These are phyloP conservation scores for Vitis cinerea DNA, from an alignment of 164 flowering plant genomes.

Conservation along the genomic window DNA sequence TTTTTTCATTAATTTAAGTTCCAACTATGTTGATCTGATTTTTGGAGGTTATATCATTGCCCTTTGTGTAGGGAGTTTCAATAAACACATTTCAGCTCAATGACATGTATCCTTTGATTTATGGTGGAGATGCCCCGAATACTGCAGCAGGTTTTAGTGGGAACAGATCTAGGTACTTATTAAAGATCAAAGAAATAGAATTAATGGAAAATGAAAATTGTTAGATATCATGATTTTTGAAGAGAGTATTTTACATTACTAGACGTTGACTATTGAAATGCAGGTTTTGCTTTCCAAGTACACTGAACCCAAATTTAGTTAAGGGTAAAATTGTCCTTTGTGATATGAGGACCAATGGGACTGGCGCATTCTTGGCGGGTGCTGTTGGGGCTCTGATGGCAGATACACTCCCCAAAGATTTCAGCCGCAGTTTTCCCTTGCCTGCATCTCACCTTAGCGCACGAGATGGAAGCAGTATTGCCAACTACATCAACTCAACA, in stretches of 20 bases:
- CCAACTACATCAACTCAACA: conserved; percentile 27
- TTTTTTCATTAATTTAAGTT: too few relatives aligned
- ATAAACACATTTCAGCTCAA: conserved; percentile 26
- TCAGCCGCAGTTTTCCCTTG: conserved; percentile 29
- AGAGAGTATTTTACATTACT: too few relatives aligned
- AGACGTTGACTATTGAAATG: not conserved
- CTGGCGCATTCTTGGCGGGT: conserved; percentile 16
- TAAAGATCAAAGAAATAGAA: too few relatives aligned
- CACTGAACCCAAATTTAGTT: conserved; percentile 38
- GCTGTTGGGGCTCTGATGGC: conserved; percentile 42
- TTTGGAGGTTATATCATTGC: not conserved
- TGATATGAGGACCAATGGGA: conserved; percentile 10
- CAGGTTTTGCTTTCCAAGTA: conserved; percentile 34
- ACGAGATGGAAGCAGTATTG: conserved; percentile 17
- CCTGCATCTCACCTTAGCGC: conserved; percentile 35
- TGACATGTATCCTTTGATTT: conserved; percentile 18
- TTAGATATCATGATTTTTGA: too few relatives aligned
- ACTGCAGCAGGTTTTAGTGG: conserved; percentile 3
- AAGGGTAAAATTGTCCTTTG: conserved; percentile 61
- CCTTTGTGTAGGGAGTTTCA: conserved; percentile 26
- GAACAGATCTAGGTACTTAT: conserved; percentile 19
- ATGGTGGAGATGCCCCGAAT: conserved; percentile 33
- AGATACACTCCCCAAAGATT: conserved; percentile 17
- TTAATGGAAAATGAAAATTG: too few relatives aligned
- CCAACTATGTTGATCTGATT: too few relatives aligned